Conservation (phyloP, 2,329 filamentous ascomycete genomes). For the Penicillium sp. region DNA sequence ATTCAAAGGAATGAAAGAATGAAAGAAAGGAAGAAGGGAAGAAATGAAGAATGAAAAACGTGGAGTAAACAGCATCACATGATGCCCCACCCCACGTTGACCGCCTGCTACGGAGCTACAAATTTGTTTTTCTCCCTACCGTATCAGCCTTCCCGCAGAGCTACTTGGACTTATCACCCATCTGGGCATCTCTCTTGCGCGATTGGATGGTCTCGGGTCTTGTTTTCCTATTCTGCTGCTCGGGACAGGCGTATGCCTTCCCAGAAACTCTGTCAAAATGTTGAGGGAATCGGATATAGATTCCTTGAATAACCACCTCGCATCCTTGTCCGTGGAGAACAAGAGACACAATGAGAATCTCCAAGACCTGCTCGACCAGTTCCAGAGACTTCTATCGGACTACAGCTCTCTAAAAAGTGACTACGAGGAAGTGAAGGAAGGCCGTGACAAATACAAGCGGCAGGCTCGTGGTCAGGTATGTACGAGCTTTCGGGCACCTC, state of each 20-base stretch:
- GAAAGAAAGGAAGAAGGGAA: neutral
- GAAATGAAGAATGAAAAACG: too few species aligned
- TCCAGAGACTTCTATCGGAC: constrained; percentile 48
- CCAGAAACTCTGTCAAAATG: constrained; percentile 16
- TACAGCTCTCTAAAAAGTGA: constrained; percentile 55
- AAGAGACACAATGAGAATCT: constrained; percentile 30
- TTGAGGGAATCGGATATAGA: constrained; percentile 26
- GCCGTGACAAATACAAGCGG: constrained; percentile 54
- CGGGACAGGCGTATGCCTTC: constrained; percentile 22
- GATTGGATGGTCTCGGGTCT: constrained; percentile 10
- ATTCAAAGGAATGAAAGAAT: neutral
- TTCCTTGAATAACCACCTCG: constrained; percentile 19
- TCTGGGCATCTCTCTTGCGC: neutral
- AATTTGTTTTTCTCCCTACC: constrained; percentile 8
- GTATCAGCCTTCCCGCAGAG: neutral
- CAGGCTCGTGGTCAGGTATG: constrained; percentile 44
- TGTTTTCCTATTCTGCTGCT: constrained; percentile 1
- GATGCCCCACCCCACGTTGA: constrained; percentile 6
- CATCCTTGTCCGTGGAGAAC: constrained; percentile 21
- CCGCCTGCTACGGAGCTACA: constrained; percentile 15
- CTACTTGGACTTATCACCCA: neutral
- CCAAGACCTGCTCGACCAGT: constrained; percentile 37
- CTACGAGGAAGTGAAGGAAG: constrained; percentile 54
- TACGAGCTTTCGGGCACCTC: constrained; percentile 5
- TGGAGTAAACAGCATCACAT: constrained; percentile 1